Percentiles rank a stretch among this genome's conserved stretches.
Conservation (phyloP, 768 basidiomycete genomes). For the Lentinula detonsa region DNA sequence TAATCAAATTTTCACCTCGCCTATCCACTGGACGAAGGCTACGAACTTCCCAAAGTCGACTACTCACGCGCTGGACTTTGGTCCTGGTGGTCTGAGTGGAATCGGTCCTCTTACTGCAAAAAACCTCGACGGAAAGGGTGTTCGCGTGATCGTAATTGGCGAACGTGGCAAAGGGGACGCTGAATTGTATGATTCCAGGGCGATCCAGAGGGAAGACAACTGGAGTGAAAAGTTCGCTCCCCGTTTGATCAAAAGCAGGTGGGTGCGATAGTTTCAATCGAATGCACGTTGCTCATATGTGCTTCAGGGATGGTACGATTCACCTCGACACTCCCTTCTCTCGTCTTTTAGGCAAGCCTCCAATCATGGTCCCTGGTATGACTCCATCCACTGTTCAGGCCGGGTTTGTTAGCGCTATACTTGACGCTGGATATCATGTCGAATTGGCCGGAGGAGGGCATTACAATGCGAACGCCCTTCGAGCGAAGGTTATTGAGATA, state of each 20-base stretch:
- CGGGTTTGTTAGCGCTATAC: slow-evolving; percentile 89
- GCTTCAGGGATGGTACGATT: slow-evolving; percentile 78
- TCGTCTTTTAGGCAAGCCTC: slow-evolving; percentile 91
- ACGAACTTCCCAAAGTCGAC: slow-evolving; percentile 86
- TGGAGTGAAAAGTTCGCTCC: slow-evolving; percentile 92
- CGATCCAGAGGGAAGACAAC: slow-evolving; percentile 74
- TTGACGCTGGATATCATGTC: slow-evolving; percentile 92
- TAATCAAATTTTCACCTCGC: slow-evolving; percentile 87
- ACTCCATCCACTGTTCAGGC: slow-evolving; percentile 95
- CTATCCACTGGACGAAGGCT: slow-evolving; percentile 91
- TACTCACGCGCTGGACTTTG: slow-evolving; percentile 95
- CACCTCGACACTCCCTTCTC: slow-evolving; percentile 97
- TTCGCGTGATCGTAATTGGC: slow-evolving; percentile 86
- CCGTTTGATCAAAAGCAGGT: slow-evolving; percentile 85
- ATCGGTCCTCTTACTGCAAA: slow-evolving; percentile 88
- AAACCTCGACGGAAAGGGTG: slow-evolving; percentile 90
- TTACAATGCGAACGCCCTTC: slow-evolving; percentile 86
- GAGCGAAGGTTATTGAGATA: slow-evolving; percentile 89
- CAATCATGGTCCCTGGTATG: slow-evolving; percentile 99
- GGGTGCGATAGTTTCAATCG: slow-evolving; percentile 18
- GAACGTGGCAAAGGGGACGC: slow-evolving; percentile 85
- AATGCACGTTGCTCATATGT: slow-evolving; percentile 6
- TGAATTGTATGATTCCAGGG: slow-evolving; percentile 69
- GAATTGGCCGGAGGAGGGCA: slow-evolving; percentile 98
- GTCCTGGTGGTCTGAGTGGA: slow-evolving; percentile 89